phyloP scores from a whole-genome alignment of 192 early-diverging fungal genomes.

The Linnemannia elongata region DNA sequence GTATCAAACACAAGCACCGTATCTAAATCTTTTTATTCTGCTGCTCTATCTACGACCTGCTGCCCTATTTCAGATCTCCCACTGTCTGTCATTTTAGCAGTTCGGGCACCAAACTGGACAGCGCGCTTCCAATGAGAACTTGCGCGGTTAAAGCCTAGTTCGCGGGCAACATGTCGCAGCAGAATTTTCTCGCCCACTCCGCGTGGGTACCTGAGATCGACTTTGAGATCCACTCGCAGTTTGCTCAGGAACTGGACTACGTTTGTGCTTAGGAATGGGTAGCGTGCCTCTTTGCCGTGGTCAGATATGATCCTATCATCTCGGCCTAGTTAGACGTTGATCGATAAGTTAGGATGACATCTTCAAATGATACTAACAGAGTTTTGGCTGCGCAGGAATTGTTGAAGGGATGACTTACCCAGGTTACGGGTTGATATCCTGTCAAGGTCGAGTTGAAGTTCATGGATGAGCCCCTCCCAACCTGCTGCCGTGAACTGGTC shows the following conservation, averaged over 20 bases:
- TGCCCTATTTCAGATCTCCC: slow-evolving; percentile 51
- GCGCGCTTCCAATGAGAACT: slow-evolving; percentile 89
- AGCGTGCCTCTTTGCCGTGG: slow-evolving; percentile 86
- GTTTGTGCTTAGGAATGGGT: slow-evolving; percentile 85
- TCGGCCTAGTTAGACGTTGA: slow-evolving; percentile 66
- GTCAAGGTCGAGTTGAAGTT: slow-evolving; percentile 86
- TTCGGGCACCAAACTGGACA: slow-evolving; percentile 96
- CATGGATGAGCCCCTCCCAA: slow-evolving; percentile 77
- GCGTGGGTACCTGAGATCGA: slow-evolving; percentile 81
- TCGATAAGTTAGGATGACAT: no score
- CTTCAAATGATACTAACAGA: background rate
- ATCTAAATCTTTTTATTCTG: background rate
- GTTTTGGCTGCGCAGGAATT: background rate
- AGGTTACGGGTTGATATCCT: slow-evolving; percentile 91
- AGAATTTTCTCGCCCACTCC: slow-evolving; percentile 94
- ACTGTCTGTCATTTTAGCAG: slow-evolving; percentile 89
- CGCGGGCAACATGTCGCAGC: slow-evolving; percentile 79
- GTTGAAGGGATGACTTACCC: slow-evolving; percentile 39
- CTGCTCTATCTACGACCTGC: slow-evolving; percentile 28
- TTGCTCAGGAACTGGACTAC: slow-evolving; percentile 77
- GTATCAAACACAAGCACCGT: background rate
- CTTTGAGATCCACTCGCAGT: slow-evolving; percentile 83
- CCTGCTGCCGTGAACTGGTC: slow-evolving; percentile 73
- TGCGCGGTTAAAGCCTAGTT: slow-evolving; percentile 77
- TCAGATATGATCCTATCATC: slow-evolving; percentile 95